These are phyloP conservation scores for Balakata baccata DNA, from an alignment of 345 rosid species.

Conservation along the genomic window DNA sequence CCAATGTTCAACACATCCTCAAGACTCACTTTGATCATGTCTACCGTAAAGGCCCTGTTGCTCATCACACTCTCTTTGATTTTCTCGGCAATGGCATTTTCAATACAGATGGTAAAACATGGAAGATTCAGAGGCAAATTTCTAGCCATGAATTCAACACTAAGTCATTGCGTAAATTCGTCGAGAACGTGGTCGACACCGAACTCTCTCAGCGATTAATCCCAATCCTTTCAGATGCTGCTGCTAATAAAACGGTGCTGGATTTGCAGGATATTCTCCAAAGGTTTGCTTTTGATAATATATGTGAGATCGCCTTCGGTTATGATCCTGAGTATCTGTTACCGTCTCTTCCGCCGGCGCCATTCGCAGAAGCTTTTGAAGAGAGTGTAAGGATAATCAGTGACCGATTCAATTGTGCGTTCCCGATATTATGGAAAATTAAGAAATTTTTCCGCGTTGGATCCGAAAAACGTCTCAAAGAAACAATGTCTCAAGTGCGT, in stretches of 20 bases:
- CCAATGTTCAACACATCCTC: slow-evolving; percentile 56
- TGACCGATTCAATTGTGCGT: slow-evolving; percentile 29
- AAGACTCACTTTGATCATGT: slow-evolving; percentile 38
- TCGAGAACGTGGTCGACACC: slow-evolving; percentile 48
- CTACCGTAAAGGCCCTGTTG: slow-evolving; percentile 49
- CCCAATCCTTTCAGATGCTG: slow-evolving; percentile 47
- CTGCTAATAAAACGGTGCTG: slow-evolving; percentile 23
- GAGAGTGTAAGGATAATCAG: slow-evolving; percentile 38
- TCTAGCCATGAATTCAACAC: slow-evolving; percentile 74
- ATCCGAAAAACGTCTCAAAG: slow-evolving; percentile 45
- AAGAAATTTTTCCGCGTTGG: slow-evolving; percentile 41
- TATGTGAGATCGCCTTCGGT: slow-evolving; percentile 67
- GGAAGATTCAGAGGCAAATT: slow-evolving; percentile 71
- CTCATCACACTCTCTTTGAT: slow-evolving; percentile 37
- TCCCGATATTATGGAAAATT: slow-evolving; percentile 43
- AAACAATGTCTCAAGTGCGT: slow-evolving; percentile 36
- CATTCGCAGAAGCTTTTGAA: slow-evolving; percentile 50
- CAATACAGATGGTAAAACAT: slow-evolving; percentile 53
- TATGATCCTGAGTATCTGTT: slow-evolving; percentile 56
- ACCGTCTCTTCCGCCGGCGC: slow-evolving; percentile 39
- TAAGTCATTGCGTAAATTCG: slow-evolving; percentile 58
- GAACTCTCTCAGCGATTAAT: slow-evolving; percentile 54
- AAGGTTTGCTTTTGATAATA: slow-evolving; percentile 69
- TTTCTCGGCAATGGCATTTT: slow-evolving; percentile 77
- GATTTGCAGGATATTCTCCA: slow-evolving; percentile 61